Evolutionary conservation across 352 stramenopile genomes (phyloP).

Genomic region (Globisporangium heterothallicum): DNA sequence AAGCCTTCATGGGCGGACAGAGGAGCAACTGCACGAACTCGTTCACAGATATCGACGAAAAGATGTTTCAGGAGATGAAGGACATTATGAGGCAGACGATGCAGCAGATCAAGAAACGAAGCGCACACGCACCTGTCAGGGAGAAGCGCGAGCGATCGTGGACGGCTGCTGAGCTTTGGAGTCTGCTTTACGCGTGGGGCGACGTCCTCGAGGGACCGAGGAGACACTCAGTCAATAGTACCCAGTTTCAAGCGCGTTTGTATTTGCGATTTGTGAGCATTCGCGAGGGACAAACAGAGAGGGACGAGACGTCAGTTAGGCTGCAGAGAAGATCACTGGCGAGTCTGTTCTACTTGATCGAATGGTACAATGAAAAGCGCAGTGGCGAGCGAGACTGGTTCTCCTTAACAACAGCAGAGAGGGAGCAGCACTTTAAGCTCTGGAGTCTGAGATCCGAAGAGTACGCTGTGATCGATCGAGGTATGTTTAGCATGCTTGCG

Average conservation of each 20-base stretch:
- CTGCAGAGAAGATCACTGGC: background rate
- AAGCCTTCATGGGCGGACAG: background rate
- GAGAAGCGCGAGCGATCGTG: background rate
- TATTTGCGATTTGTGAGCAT: background rate
- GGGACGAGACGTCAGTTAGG: background rate
- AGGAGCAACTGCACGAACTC: background rate
- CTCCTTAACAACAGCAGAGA: background rate
- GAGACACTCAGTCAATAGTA: background rate
- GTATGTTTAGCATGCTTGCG: background rate
- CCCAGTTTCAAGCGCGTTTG: background rate
- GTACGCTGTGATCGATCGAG: background rate
- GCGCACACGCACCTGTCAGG: background rate
- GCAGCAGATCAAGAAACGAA: slow-evolving; percentile 1
- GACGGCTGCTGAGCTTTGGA: background rate
- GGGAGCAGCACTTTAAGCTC: background rate
- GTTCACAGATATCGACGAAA: slow-evolving; percentile 8
- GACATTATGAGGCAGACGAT: slow-evolving; percentile 6
- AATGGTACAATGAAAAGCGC: background rate
- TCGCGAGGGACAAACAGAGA: background rate
- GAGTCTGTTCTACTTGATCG: background rate
- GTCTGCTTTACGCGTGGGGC: background rate
- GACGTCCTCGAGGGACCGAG: background rate
- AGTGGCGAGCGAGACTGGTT: background rate
- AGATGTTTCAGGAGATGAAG: slow-evolving; percentile 5
- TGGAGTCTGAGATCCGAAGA: background rate